Base-by-base conservation (phyloP, 139 green algal genomes). In the Picochlorum sp. region DNA sequence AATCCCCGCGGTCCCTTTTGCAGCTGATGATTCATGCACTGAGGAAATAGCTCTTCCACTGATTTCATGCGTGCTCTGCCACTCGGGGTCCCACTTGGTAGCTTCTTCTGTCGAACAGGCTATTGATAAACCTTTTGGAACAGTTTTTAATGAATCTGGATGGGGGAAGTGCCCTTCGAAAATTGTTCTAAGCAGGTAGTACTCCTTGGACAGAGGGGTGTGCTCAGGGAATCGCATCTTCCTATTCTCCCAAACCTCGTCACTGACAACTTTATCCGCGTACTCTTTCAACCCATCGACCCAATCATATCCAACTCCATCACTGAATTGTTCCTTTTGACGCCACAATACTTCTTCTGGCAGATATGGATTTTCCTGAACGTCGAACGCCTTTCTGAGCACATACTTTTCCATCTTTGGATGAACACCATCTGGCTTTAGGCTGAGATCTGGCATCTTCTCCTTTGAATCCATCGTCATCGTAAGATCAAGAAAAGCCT, bases 251-350 rank as follows among this genome's bases (percentile, higher is more conserved):
- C 81, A 89, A 71, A 85, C 73, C 37, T 81, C 82, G 41, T 90
- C 82, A 9, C 69, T 84, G 30, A 91, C 75, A 18, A 86, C 67
- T 68, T 73, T 64, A 7, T 79, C 65, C 1, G 86, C 80, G 47
- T 92, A 74, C 3, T 78, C 79, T 62, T 86, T 95, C 26, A 95
- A 71, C 7, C 85, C 83, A 62, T 95, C 87, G 5, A 95, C 86
- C 87, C 87, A 95, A 68, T 79, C 70, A 71, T 95, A 95, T 9
- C 87, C 87, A 26, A 95, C 87, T 45, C 92, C 93, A 71, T 99
- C 93, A 28, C 63, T 86, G 86, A 99, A 99, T 87, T 99, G 93
- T 84, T 99, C 93, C 77, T 99, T 99, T 77, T 99, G 93, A 16
- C 93, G 77, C 81, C 82, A 98, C 55, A 98, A 80, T 70, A 96